Conservation (phyloP, 2,329 filamentous ascomycete genomes). For the Ophiostoma tasmaniense region DNA sequence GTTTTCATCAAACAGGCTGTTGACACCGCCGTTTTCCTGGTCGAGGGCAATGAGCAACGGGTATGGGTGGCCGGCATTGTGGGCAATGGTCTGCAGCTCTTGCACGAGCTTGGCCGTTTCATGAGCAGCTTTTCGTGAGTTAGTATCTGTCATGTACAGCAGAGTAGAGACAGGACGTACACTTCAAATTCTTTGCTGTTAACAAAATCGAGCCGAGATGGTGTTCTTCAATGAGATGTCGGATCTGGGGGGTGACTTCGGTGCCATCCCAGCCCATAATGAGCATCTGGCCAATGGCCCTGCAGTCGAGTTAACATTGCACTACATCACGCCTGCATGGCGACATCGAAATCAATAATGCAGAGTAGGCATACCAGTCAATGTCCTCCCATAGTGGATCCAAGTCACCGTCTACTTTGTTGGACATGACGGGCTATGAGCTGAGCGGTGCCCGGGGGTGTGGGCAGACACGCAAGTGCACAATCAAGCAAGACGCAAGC, state of each 20-base stretch:
- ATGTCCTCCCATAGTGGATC: conserved; percentile 67
- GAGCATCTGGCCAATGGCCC: conserved; percentile 67
- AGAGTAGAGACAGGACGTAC: conserved; percentile 39
- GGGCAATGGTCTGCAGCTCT: conserved; percentile 86
- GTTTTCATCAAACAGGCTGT: conserved; percentile 91
- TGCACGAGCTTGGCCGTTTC: conserved; percentile 82
- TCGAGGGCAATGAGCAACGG: conserved; percentile 86
- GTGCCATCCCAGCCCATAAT: conserved; percentile 84
- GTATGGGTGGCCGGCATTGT: conserved; percentile 79
- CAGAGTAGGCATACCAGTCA: conserved; percentile 53
- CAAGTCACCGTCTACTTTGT: conserved; percentile 37
- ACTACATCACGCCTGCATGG: background rate
- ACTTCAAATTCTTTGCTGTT: conserved; percentile 78
- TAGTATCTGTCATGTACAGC: background rate
- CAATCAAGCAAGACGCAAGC: background rate
- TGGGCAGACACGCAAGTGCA: background rate
- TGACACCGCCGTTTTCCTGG: conserved; percentile 96
- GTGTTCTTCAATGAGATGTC: conserved; percentile 69
- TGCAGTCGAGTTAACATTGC: conserved; percentile 26
- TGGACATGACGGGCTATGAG: conserved; percentile 20
- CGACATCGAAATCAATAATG: background rate
- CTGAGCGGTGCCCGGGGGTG: background rate
- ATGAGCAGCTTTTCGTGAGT: conserved; percentile 54
- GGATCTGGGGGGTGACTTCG: conserved; percentile 73
- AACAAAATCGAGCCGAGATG: conserved; percentile 82